Conservation (phyloP, 306 rosid species). For the Coriaria nepalensis region DNA sequence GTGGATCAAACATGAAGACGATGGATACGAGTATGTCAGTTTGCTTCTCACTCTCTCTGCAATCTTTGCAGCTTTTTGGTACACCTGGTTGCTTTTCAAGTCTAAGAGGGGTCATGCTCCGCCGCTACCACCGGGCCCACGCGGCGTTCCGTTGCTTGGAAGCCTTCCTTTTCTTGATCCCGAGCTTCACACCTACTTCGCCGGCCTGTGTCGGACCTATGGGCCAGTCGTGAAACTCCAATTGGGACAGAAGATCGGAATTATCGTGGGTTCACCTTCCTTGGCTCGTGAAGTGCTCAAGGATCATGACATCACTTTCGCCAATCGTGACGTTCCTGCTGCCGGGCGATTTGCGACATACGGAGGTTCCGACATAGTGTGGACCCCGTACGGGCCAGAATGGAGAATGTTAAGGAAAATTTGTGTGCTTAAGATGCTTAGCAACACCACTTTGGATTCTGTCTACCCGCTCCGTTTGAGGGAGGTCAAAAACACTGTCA, state of each 20-base stretch:
- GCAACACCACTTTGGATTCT: slow-evolving; percentile 38
- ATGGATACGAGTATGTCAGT: background rate
- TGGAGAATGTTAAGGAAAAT: slow-evolving; percentile 82
- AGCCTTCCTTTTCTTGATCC: slow-evolving; percentile 60
- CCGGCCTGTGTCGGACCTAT: slow-evolving; percentile 24
- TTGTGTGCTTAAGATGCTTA: slow-evolving; percentile 51
- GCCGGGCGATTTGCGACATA: slow-evolving; percentile 19
- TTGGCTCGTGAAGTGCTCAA: slow-evolving; percentile 45
- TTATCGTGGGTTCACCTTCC: slow-evolving; percentile 41
- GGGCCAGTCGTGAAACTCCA: slow-evolving; percentile 60
- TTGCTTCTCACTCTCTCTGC: slow-evolving; percentile 7
- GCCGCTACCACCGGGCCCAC: slow-evolving; percentile 50
- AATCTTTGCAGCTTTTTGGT: slow-evolving; percentile 4
- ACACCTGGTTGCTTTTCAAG: slow-evolving; percentile 10
- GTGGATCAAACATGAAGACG: no score
- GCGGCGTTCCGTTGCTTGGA: slow-evolving; percentile 51
- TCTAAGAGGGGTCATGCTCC: background rate
- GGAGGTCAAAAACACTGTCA: slow-evolving; percentile 33
- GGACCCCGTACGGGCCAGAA: slow-evolving; percentile 59
- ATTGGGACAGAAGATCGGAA: slow-evolving; percentile 38
- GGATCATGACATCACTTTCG: slow-evolving; percentile 49
- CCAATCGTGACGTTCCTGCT: slow-evolving; percentile 63
- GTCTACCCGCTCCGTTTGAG: slow-evolving; percentile 43
- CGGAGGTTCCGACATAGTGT: slow-evolving; percentile 48
- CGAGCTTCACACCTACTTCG: slow-evolving; percentile 61